phyloP scores from a whole-genome alignment of 179 eudicot genomes.

The Spinacia oleracea region DNA sequence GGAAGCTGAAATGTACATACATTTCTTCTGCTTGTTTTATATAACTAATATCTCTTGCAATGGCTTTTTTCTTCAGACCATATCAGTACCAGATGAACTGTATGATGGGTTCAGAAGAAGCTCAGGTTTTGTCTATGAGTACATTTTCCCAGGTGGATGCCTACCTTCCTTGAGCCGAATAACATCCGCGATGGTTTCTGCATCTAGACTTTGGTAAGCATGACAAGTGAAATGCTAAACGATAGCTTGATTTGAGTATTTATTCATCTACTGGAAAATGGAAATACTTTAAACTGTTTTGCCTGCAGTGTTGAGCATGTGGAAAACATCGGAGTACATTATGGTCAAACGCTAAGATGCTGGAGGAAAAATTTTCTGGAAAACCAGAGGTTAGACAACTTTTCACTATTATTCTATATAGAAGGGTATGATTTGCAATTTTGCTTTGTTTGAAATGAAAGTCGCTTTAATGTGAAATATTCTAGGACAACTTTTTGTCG shows the following conservation, averaged over 20 bases:
- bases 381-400: slow-evolving; percentile 51
- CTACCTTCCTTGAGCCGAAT: slow-evolving; percentile 69
- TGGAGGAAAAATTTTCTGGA: slow-evolving; percentile 75
- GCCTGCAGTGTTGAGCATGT: slow-evolving; percentile 70
- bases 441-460: background rate
- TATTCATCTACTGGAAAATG: background rate
- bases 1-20: background rate
- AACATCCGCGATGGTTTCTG: slow-evolving; percentile 78
- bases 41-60: background rate
- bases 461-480: background rate
- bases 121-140: slow-evolving; percentile 79
- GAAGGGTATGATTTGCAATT: background rate
- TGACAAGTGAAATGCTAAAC: background rate
- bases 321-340: slow-evolving; percentile 90
- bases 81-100: slow-evolving; percentile 72
- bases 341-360: slow-evolving; percentile 62
- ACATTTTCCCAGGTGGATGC: slow-evolving; percentile 85
- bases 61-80: slow-evolving; percentile 42
- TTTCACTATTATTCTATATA: background rate
- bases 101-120: slow-evolving; percentile 72
- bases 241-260: background rate
- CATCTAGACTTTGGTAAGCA: slow-evolving; percentile 74
- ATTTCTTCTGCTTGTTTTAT: background rate
- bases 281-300: background rate
- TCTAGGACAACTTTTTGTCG: background rate